Base-by-base conservation (phyloP, 805 yeast genomes). In the Cyberlindnera japonica region DNA sequence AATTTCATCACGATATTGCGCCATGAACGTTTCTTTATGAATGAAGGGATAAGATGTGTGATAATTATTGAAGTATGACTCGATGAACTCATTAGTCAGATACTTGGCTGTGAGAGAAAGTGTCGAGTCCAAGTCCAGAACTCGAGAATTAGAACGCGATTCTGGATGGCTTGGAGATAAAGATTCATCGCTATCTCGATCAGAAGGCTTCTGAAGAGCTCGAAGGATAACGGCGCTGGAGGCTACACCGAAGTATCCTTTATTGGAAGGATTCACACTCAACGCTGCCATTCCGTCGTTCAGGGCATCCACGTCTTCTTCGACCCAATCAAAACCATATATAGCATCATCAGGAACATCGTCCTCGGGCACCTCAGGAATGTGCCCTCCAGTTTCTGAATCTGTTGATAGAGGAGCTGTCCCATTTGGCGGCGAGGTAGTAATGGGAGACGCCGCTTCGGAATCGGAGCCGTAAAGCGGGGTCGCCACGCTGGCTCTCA, bases 241-340 rank as follows among this genome's bases (percentile, higher is more conserved):
- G 8, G 79, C 83, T 11, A 74, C 71, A 2, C 89, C 89, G 48
- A 76, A 75, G 54, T 77, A 81, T 1, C 88, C 87, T 21, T 73
- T 72, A 20, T 79, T 74, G 35, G 75, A 70, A 6, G 69, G 71
- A 41, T 68, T 64, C 13, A 67, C 60, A 30, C 77, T 70, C 18
- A 77, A 52, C 2, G 81, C 83, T 1, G 81, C 84, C 85, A 81
- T 80, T 10, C 85, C 84, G 56, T 81, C 85, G 36, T 59, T 58
- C 21, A 55, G 33, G 11, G 49, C 47, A 35, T 68, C 72, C 21
- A 62, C 65, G 35, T 72, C 74, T 49, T 71, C 75, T 50, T 77
- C 81, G 3, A 65, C 65, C 84, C 84, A 78, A 47, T 78, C 80
- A 45, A 76, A 76, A 3, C 81, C 81, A 44, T 69, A 67, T 18